A percentile compares a stretch with the other conserved stretches of the same genome.
These are phyloP conservation scores for Pichia sp. DNA, from an alignment of 1,139 yeast genomes.

Conservation along the genomic window DNA sequence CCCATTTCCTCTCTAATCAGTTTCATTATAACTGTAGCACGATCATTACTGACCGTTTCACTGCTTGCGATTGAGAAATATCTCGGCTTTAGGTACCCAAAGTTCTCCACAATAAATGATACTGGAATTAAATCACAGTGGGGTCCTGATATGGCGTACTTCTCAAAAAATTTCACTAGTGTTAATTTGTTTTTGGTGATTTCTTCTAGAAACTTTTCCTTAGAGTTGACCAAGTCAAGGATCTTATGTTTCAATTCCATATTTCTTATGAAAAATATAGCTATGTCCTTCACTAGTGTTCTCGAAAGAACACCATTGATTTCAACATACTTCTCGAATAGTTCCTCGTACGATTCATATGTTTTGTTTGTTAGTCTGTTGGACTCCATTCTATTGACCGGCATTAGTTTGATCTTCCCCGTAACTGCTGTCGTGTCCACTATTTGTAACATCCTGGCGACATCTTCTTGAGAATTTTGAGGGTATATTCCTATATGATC, in stretches of 20 bases:
- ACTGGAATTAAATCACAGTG: constrained; percentile 80
- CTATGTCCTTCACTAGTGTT: constrained; percentile 63
- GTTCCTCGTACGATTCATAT: constrained; percentile 58
- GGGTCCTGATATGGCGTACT: constrained; percentile 36
- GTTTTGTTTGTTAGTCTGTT: constrained; percentile 2
- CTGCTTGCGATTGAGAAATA: constrained; percentile 76
- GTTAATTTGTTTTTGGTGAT: constrained; percentile 55
- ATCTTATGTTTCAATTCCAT: constrained; percentile 46
- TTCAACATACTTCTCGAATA: constrained; percentile 77
- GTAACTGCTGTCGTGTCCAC: neutral
- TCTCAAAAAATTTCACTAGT: constrained; percentile 62
- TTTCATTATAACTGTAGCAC: constrained; percentile 61
- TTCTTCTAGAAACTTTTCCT: constrained; percentile 53
- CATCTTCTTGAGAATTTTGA: constrained; percentile 67
- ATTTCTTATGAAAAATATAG: constrained; percentile 66
- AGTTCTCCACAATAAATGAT: constrained; percentile 70
- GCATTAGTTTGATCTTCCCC: constrained; percentile 2
- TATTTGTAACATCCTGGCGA: constrained; percentile 52
- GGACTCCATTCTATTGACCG: constrained; percentile 10
- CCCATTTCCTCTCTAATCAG: constrained; percentile 45
- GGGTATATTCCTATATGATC: constrained; percentile 96
- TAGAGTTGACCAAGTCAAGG: too few relatives aligned
- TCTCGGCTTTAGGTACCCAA: constrained; percentile 83
- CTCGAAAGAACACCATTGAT: constrained; percentile 89
- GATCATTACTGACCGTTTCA: neutral